Evolutionary conservation across 768 basidiomycete species (phyloP), one percentile per base, ranked within the genome.

Genomic region (Mycena chlorophos): DNA sequence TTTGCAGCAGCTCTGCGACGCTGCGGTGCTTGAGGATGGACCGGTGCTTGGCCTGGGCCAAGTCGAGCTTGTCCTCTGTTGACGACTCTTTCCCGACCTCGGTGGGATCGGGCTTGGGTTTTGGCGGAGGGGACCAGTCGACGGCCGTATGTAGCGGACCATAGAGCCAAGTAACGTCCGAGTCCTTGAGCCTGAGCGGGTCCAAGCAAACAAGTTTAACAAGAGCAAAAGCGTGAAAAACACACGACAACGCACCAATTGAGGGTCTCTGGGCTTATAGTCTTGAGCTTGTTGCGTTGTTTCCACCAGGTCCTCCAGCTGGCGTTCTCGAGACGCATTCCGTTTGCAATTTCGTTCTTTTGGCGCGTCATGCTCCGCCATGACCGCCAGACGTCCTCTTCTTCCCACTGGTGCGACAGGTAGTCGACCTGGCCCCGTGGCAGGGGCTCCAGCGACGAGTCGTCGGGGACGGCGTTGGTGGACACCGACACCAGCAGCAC

Each of bases 281-380:
- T 99, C 76, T 88, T 91, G 58, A 99, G 82, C 62, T 94, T 91
- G 65, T 97, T 97, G 59, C 96, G 79, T 81, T 98, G 95, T 75
- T 98, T 98, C 88, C 95, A 98, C 96, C 96, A 99, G 1, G 95
- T 98, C 38, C 96, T 78, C 96, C 96, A 99, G 57, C 89, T 92
- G 8, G 97, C 97, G 66, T 99, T 99, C 79, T 99, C 97, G 54
- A 99, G 83, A 47, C 96, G 79, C 46, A 89, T 79, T 45, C 96
- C 96, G 69, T 99, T 98, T 5, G 92, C 85, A 67, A 99, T 97
- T 74, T 94, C 96, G 69, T 96, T 90, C 84, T 98, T 99, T 79
- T 94, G 93, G 53, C 91, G 82, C 45, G 96, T 98, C 94, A 98
- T 98, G 69, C 87, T 92, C 62, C 95, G 81, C 96, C 96, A 99